Evolutionary conservation across 1,284 basidiomycete species (phyloP).

Genomic region (Phylloporus sp.): DNA sequence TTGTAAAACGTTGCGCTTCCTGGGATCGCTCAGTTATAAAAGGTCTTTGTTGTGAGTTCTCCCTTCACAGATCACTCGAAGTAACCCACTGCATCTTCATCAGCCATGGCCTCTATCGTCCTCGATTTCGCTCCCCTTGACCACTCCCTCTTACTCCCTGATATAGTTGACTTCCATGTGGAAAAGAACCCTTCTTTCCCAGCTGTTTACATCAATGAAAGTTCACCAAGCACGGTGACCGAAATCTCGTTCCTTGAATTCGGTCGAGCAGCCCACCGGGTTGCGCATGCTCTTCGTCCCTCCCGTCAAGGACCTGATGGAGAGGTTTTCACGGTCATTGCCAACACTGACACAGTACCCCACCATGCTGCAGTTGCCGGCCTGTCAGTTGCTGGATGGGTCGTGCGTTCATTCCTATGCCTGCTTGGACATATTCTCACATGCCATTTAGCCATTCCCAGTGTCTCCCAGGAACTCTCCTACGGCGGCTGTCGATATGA

Average conservation of each 20-base stretch:
- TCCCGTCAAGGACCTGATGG: not conserved
- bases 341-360: not conserved
- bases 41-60: too few relatives aligned
- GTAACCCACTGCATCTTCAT: too few relatives aligned
- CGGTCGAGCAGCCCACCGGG: conserved; percentile 2
- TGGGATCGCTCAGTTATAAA: too few relatives aligned
- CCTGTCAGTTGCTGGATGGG: not conserved
- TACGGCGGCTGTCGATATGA: not conserved
- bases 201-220: not conserved
- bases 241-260: conserved; percentile 9
- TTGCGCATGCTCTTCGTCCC: conserved; percentile 4
- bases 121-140: conserved; percentile 7
- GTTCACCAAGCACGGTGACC: not conserved
- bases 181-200: conserved; percentile 20
- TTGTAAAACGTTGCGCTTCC: too few relatives aligned
- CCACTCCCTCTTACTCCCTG: conserved; percentile 16
- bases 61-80: too few relatives aligned
- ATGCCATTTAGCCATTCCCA: not conserved
- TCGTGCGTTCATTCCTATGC: too few relatives aligned
- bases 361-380: not conserved
- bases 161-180: conserved; percentile 26
- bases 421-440: too few relatives aligned
- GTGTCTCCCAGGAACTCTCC: conserved; percentile 1
- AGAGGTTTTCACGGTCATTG: conserved; percentile 3
- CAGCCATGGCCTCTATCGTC: too few relatives aligned